Evolutionary conservation across 2,329 filamentous ascomycete species (phyloP).

Genomic region (Sporothrix brasiliensis): DNA sequence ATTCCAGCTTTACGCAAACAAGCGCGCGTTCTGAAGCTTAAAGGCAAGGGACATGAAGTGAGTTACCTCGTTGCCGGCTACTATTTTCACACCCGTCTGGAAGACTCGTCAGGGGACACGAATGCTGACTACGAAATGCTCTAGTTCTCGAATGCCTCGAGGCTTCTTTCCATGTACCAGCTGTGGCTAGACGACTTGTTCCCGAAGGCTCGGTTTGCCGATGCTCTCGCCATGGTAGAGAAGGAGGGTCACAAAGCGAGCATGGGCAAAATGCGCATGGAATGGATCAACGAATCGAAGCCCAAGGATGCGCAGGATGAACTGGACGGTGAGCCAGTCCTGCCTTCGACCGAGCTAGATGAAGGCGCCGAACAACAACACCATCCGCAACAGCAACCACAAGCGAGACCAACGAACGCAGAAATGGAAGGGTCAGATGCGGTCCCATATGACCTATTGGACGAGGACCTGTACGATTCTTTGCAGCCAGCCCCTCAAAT

Average conservation of each 20-base stretch:
- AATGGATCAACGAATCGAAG: conserved; percentile 81
- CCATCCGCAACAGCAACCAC: neutral
- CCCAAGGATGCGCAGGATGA: conserved; percentile 47
- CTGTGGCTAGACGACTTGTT: conserved; percentile 96
- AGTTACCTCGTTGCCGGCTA: neutral
- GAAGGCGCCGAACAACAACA: neutral
- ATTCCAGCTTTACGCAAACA: conserved; percentile 78
- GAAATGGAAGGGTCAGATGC: conserved; percentile 41
- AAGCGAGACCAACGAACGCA: conserved; percentile 38
- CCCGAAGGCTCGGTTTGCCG: conserved; percentile 89
- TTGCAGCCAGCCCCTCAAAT: neutral
- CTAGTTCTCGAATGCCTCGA: conserved; percentile 80
- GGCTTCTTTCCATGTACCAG: conserved; percentile 87
- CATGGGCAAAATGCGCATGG: conserved; percentile 72
- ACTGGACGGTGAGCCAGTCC: conserved; percentile 31
- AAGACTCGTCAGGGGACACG: neutral
- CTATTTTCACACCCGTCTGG: neutral
- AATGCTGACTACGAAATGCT: neutral
- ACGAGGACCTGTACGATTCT: conserved; percentile 44
- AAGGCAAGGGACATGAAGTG: conserved; percentile 93
- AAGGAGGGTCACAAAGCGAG: conserved; percentile 85
- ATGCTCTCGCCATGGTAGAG: conserved; percentile 87
- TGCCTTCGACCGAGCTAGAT: conserved; percentile 33
- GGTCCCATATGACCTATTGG: conserved; percentile 46
- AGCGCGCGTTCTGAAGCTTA: conserved; percentile 73